Evolutionary conservation across 352 stramenopile genomes (phyloP), one percentile per base, ranked within the genome.

Genomic region (Globisporangium abappressorium): DNA sequence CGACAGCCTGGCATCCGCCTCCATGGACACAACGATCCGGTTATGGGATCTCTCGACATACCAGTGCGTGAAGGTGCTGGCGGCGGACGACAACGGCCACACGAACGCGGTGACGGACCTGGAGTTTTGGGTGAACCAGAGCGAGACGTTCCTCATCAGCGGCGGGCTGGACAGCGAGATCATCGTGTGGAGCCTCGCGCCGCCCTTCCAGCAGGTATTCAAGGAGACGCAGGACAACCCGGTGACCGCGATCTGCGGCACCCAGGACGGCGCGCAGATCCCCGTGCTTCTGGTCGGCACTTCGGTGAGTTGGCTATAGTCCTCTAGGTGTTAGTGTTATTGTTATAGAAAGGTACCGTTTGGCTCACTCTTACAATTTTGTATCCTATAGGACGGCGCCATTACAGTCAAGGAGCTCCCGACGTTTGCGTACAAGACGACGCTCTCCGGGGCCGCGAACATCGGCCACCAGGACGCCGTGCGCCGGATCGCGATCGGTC

Each of bases 71-170:
- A 94, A 91, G 60, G 78, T 93, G 66, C 77, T 95, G 0, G 82
- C 81, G 12, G 62, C 64, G 5, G 84, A 91, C 30, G 79, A 93
- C 61, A 80, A 80, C 70, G 83, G 85, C 20, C 88, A 95, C 74
- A 91, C 81, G 38, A 87, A 95, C 18, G 77, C 87, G 6, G 86
- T 95, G 43, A 94, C 92, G 84, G 88, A 95, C 72, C 70, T 95
- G 26, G 87, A 95, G 63, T 89, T 95, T 60, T 95, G 86, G 88
- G 84, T 93, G 47, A 95, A 93, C 72, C 76, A 86, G 34, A 82
- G 74, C 66, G 88, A 95, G 74, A 89, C 82, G n/a, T 95, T 92
- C 71, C 82, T 95, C 41, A 94, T 95, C 60, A 94, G 85, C 51
- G 84, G 83, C 59, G 86, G 84, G 33, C 66, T 94, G 57, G 88